Evolutionary conservation across 2,329 filamentous ascomycete genomes (phyloP).

Genomic region (Fusarium armeniacum): DNA sequence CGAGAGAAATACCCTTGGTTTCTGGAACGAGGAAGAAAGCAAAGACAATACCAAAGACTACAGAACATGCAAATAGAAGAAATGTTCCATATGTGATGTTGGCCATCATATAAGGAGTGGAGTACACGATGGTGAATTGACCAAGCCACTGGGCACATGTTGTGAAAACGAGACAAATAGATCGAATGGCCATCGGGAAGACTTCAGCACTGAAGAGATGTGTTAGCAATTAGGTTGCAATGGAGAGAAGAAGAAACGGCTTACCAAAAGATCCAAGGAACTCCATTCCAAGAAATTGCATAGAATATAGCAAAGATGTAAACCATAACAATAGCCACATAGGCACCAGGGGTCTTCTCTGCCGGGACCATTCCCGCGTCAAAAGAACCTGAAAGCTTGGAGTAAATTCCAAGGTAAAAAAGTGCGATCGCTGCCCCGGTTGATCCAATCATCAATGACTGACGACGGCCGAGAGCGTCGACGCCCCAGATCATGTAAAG

Average conservation of each 20-base stretch:
- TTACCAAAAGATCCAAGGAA: conserved; percentile 19
- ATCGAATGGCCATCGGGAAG: conserved; percentile 13
- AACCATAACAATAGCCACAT: conserved; percentile 10
- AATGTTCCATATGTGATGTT: conserved; percentile 12
- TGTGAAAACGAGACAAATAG: conserved; percentile 5
- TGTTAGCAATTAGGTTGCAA: background rate
- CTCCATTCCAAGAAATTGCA: conserved; percentile 16
- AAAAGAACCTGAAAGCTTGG: conserved; percentile 3
- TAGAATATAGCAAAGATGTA: conserved; percentile 15
- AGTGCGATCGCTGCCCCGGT: background rate
- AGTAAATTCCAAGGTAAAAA: background rate
- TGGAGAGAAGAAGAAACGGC: background rate
- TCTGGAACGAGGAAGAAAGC: conserved; percentile 15
- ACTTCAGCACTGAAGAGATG: conserved; percentile 1
- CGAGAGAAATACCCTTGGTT: conserved; percentile 12
- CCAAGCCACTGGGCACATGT: conserved; percentile 16
- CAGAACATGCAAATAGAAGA: conserved; percentile 7
- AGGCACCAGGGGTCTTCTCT: conserved; percentile 11
- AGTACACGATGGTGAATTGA: conserved; percentile 10
- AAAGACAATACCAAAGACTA: conserved; percentile 11
- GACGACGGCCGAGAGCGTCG: conserved; percentile 10
- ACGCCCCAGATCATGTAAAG: conserved; percentile 20
- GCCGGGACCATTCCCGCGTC: background rate
- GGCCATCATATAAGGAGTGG: conserved; percentile 19
- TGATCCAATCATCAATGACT: conserved; percentile 10